Evolutionary conservation across 495 filamentous ascomycete genomes (phyloP).

Genomic region (Rostrohypoxylon terebratum): DNA sequence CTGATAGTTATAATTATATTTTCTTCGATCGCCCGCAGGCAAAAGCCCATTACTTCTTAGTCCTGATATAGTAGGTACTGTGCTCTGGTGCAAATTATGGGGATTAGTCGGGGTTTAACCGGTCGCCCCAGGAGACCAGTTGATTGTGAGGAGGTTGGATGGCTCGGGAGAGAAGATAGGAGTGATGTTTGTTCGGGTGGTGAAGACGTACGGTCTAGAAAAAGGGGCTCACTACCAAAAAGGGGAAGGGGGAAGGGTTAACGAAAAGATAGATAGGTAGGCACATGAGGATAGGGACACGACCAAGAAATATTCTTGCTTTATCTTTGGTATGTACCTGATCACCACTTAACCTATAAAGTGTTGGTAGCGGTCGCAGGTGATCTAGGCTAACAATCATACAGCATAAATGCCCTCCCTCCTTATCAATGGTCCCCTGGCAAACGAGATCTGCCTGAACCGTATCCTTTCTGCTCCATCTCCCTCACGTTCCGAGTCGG

Average conservation of each 20-base stretch:
- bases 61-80: background rate
- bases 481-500: constrained; percentile 39
- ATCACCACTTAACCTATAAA: no score
- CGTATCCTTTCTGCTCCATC: constrained; percentile 27
- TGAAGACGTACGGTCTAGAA: background rate
- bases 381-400: constrained; percentile 19
- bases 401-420: constrained; percentile 31
- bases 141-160: background rate
- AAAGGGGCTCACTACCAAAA: background rate
- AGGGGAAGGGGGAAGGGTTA: background rate
- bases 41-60: background rate
- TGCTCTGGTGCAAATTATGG: background rate
- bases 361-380: background rate
- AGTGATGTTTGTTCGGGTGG: background rate
- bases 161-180: background rate
- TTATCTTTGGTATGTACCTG: background rate
- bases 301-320: background rate
- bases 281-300: no score
- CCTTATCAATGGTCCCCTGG: constrained; percentile 33
- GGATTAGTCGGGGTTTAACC: background rate
- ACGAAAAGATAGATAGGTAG: background rate
- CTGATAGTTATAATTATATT: no score
- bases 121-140: background rate
- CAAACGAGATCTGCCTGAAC: constrained; percentile 47
- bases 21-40: background rate